A percentile compares a stretch with the other conserved stretches of the same genome.
Conservation (phyloP, 2,329 filamentous ascomycete genomes). For the Aschersonia sp. region DNA sequence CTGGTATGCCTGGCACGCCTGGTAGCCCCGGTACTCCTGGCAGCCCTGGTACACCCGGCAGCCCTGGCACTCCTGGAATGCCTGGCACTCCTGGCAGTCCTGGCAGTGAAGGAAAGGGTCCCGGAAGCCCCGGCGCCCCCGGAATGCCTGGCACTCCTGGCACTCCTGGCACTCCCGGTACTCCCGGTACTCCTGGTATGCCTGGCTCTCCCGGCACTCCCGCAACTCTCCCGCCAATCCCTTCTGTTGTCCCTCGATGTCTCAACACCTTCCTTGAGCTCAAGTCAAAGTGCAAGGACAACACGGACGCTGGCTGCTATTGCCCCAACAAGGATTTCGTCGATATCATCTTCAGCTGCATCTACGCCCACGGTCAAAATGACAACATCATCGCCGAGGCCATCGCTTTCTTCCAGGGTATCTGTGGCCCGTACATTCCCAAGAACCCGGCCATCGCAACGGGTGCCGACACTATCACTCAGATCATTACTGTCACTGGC, state of each 20-base stretch:
- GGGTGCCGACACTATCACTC: constrained; percentile 49
- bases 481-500: constrained; percentile 39
- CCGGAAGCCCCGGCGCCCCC: too few species aligned
- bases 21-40: too few species aligned
- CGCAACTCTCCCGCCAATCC: constrained; percentile 5
- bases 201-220: not conserved
- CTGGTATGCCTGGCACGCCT: not conserved
- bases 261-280: constrained; percentile 76
- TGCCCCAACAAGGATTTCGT: constrained; percentile 69
- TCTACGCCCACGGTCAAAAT: constrained; percentile 59
- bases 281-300: constrained; percentile 62
- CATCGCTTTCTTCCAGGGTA: constrained; percentile 75
- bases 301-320: constrained; percentile 74
- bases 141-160: not conserved
- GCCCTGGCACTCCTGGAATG: not conserved
- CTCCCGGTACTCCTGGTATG: not conserved
- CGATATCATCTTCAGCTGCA: constrained; percentile 64
- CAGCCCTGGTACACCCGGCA: not conserved
- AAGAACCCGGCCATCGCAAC: constrained; percentile 79
- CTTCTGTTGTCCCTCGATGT: constrained; percentile 66
- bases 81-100: not conserved
- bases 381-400: constrained; percentile 54
- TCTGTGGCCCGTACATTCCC: constrained; percentile 64
- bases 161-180: not conserved
- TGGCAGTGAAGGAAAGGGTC: too few species aligned